Evolutionary conservation across 805 yeast species (phyloP).

Genomic region (Lachancea mirantina): DNA sequence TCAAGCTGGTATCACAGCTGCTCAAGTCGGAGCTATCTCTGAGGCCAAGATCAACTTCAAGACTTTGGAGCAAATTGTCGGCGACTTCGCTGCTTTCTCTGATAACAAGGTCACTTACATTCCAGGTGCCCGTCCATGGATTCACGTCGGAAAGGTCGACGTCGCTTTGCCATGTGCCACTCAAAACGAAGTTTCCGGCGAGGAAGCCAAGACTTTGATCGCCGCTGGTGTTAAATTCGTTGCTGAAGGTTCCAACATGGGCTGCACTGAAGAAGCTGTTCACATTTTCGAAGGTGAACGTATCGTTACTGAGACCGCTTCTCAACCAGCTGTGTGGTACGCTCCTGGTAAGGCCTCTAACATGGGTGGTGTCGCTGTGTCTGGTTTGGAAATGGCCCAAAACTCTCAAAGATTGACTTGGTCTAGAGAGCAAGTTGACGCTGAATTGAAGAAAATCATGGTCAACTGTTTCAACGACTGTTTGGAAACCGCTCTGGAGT

Average conservation of each 20-base stretch:
- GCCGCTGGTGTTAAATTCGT: constrained; percentile 87
- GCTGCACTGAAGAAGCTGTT: constrained; percentile 96
- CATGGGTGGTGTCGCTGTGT: constrained; percentile 99
- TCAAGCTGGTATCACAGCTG: constrained; percentile 74
- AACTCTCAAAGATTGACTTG: constrained; percentile 90
- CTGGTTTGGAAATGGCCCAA: constrained; percentile 99
- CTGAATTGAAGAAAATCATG: constrained; percentile 88
- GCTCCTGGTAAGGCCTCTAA: constrained; percentile 99
- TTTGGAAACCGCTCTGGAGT: constrained; percentile 76
- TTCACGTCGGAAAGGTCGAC: constrained; percentile 82
- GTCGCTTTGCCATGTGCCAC: constrained; percentile 98
- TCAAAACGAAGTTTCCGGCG: constrained; percentile 95
- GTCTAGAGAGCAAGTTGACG: constrained; percentile 90
- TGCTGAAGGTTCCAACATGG: constrained; percentile 99
- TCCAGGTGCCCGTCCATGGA: constrained; percentile 96
- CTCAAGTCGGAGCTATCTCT: constrained; percentile 66
- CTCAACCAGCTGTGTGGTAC: constrained; percentile 73
- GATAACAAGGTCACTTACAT: constrained; percentile 63
- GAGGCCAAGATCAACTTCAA: constrained; percentile 76
- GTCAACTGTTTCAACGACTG: constrained; percentile 87
- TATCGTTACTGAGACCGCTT: constrained; percentile 35
- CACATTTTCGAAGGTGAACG: constrained; percentile 86
- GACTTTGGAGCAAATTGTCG: constrained; percentile 61
- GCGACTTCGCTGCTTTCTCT: constrained; percentile 51
- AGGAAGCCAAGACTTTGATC: constrained; percentile 90